phyloP scores from a whole-genome alignment of 2,329 filamentous ascomycete genomes.

The Penicillium brevicompactum region DNA sequence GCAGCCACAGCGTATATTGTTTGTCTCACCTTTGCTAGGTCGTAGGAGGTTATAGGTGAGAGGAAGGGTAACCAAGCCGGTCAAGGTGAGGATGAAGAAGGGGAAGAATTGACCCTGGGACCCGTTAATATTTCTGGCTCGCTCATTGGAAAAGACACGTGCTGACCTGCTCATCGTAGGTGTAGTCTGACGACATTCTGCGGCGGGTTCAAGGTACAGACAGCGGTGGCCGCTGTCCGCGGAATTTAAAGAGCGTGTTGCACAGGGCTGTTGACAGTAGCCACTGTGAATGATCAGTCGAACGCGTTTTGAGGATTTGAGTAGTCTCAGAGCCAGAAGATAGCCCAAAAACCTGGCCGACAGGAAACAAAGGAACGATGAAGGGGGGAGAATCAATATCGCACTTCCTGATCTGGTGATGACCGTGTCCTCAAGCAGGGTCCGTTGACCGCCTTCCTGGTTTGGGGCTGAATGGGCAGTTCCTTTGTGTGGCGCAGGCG shows the following conservation, averaged over 20 bases:
- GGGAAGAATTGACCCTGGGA: slow-evolving; percentile 91
- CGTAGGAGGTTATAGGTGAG: slow-evolving; percentile 86
- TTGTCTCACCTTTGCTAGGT: slow-evolving; percentile 68
- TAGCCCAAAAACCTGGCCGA: slow-evolving; percentile 14
- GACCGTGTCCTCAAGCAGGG: slow-evolving; percentile 41
- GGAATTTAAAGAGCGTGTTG: slow-evolving; percentile 28
- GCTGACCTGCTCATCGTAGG: slow-evolving; percentile 87
- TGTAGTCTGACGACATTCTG: slow-evolving; percentile 86
- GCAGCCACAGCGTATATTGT: too few species aligned
- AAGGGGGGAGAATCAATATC: slow-evolving; percentile 26
- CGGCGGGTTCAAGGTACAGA: slow-evolving; percentile 33
- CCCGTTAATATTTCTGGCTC: neutral
- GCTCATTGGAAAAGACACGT: neutral
- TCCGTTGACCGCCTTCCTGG: slow-evolving; percentile 32
- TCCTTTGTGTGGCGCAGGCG: slow-evolving; percentile 15
- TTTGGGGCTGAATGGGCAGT: slow-evolving; percentile 5
- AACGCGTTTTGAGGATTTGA: neutral
- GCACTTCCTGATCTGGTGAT: slow-evolving; percentile 37
- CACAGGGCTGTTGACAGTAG: slow-evolving; percentile 21
- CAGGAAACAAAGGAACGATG: slow-evolving; percentile 27
- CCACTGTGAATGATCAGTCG: slow-evolving; percentile 11
- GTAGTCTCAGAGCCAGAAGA: slow-evolving; percentile 1
- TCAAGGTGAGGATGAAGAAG: slow-evolving; percentile 94
- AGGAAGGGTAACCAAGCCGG: slow-evolving; percentile 82
- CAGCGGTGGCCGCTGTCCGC: slow-evolving; percentile 35